Evolutionary conservation across 352 stramenopile genomes (phyloP).

Genomic region (Globisporangium camurandrum): DNA sequence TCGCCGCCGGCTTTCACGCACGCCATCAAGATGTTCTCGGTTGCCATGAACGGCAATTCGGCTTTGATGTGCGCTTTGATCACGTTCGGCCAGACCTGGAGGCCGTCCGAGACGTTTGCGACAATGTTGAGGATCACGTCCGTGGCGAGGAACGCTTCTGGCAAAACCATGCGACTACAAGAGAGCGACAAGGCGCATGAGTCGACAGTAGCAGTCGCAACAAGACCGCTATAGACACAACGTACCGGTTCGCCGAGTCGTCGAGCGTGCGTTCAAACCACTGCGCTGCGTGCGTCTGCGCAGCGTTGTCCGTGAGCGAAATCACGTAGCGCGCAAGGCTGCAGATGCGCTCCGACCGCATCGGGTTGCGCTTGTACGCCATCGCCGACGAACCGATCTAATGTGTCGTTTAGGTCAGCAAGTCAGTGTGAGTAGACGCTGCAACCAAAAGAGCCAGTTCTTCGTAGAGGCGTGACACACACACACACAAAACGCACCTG

Average conservation of each 20-base stretch:
- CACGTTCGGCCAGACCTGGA: slow-evolving; percentile 94
- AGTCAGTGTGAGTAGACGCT: too few species aligned
- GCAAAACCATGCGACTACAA: slow-evolving; percentile 91
- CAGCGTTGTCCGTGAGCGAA: slow-evolving; percentile 93
- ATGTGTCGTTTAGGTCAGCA: too few species aligned
- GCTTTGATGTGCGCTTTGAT: slow-evolving; percentile 96
- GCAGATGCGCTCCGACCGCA: slow-evolving; percentile 97
- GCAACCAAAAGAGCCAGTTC: too few species aligned
- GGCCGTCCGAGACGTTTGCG: slow-evolving; percentile 95
- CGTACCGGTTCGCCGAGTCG: slow-evolving; percentile 95
- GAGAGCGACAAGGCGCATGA: background rate
- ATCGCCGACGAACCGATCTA: slow-evolving; percentile 97
- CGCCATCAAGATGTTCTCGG: slow-evolving; percentile 99
- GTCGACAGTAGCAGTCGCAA: background rate
- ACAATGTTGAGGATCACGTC: slow-evolving; percentile 98
- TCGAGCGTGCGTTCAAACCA: slow-evolving; percentile 99
- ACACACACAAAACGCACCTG: slow-evolving; percentile 23
- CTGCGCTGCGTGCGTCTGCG: slow-evolving; percentile 96
- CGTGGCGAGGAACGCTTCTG: slow-evolving; percentile 95
- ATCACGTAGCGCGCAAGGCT: slow-evolving; percentile 98
- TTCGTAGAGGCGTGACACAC: too few species aligned
- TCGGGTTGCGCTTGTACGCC: slow-evolving; percentile 99
- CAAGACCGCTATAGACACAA: background rate
- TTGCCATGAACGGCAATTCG: slow-evolving; percentile 99
- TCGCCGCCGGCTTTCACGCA: slow-evolving; percentile 98